Base-by-base conservation (phyloP, 805 yeast genomes). In the Jamesozyma rosinii region DNA sequence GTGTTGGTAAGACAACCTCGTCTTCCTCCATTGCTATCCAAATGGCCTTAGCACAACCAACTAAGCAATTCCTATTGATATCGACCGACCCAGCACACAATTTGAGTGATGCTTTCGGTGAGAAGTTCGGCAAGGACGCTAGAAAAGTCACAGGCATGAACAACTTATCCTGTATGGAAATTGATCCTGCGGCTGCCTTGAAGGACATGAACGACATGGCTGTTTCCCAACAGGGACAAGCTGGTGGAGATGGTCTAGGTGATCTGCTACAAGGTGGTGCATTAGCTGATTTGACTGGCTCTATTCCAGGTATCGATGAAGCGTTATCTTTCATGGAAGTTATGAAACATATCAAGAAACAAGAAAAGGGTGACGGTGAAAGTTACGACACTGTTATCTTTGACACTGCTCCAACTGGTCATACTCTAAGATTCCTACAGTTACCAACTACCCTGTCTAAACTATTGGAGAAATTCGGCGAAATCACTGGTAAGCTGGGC, bases 321-420 rank as follows among this genome's bases (percentile, higher is more conserved):
- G 97, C 97, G 0, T 74, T 92, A 56, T 87, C 97, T 14, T 92
- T 92, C 61, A 92, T 95, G 83, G 98, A 92, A 68, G 97, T 92
- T 29, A 77, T 92, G 74, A 92, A 92, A 64, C 97, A 92, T 61
- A 89, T 92, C 65, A 89, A 88, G 66, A 79, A 76, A 51, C 92
- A 84, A 67, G 70, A 71, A 49, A 53, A 53, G 21, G 66, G 67
- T 17, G 44, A 59, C 18, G 59, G 63, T 24, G 66, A 64, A 24
- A 72, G 72, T 38, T 92, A 83, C 62, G 87, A 84, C 53, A 87
- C 95, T 8, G 89, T 92, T 51, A 87, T 92, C 52, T 92, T 92
- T 58, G 99, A 92, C 65, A 92, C 99, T n/a, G 98, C 99, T 0
- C 99, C 99, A 54, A 92, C 99, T 0, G 99, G 99, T 31, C 99